These are phyloP conservation scores for Cajanus cajan DNA, from an alignment of 306 rosid genomes.

Conservation along the genomic window DNA sequence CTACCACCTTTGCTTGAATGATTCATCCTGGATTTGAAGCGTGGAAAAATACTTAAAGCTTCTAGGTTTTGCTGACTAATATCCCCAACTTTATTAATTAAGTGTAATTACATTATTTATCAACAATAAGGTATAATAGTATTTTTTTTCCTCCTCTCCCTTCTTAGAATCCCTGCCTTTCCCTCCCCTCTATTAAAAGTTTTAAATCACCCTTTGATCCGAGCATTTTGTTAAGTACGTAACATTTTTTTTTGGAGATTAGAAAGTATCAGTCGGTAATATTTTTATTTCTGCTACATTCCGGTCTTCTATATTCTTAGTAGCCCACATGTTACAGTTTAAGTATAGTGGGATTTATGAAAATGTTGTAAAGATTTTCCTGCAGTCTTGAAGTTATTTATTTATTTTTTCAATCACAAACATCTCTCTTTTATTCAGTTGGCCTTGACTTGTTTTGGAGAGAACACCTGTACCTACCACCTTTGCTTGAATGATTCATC, in stretches of 20 bases:
- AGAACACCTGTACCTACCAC: background rate
- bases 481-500: slow-evolving; percentile 3
- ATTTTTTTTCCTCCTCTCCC: background rate
- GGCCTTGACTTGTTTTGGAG: background rate
- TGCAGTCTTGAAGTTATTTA: background rate
- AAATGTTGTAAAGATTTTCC: background rate
- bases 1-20: background rate
- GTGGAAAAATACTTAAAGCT: no score
- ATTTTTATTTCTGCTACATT: slow-evolving; percentile 13
- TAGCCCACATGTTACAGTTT: background rate
- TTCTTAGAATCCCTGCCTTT: background rate
- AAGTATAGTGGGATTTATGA: background rate
- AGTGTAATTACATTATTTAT: background rate
- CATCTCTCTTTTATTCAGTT: background rate
- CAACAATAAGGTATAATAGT: background rate
- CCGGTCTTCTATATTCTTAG: background rate
- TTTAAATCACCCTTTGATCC: background rate
- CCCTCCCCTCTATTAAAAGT: background rate
- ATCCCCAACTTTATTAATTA: no score
- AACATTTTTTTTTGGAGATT: background rate
- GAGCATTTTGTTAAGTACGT: background rate
- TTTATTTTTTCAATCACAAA: background rate
- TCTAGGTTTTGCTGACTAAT: no score
- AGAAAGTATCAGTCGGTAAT: background rate
- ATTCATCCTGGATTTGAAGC: slow-evolving; percentile 13